These are phyloP conservation scores for Raffaelea arxii DNA, from an alignment of 2,329 filamentous ascomycete species.

Conservation along the genomic window DNA sequence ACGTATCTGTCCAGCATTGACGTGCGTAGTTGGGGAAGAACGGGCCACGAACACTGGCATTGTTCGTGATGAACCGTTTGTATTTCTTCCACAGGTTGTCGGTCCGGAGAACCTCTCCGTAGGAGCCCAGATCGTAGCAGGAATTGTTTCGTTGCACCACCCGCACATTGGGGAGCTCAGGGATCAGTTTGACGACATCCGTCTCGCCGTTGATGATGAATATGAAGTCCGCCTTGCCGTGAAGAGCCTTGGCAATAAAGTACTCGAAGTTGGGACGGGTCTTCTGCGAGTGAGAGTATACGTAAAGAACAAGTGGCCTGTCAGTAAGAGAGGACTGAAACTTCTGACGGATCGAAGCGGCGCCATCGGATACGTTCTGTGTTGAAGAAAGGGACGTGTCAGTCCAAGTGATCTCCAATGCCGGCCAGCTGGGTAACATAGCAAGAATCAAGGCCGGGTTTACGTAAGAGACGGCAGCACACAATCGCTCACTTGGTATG, in stretches of 20 bases:
- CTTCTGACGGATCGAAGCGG: no score
- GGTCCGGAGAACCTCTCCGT: conserved; percentile 23
- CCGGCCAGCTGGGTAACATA: no score
- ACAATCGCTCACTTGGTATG: no score
- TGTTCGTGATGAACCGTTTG: conserved; percentile 25
- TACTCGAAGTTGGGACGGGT: conserved; percentile 23
- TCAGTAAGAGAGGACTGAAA: no score
- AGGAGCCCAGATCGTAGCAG: conserved; percentile 26
- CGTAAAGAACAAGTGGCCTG: conserved; percentile 22
- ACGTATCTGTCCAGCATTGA: conserved; percentile 27
- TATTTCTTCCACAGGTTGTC: conserved; percentile 24
- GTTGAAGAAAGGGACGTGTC: no score
- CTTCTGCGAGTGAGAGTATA: conserved; percentile 22
- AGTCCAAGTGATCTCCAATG: no score
- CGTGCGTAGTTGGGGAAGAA: conserved; percentile 24
- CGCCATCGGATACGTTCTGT: no score
- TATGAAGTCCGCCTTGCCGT: conserved; percentile 27
- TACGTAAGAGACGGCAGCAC: no score
- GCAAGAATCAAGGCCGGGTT: no score
- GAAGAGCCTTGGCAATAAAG: conserved; percentile 26
- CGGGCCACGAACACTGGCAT: conserved; percentile 25
- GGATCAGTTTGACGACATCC: conserved; percentile 16
- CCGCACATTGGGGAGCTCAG: conserved; percentile 20
- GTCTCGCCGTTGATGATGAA: conserved; percentile 28
- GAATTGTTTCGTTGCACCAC: conserved; percentile 20